These are phyloP conservation scores for Ajuga reptans DNA, from an alignment of 305 asterid species.

Conservation along the genomic window DNA sequence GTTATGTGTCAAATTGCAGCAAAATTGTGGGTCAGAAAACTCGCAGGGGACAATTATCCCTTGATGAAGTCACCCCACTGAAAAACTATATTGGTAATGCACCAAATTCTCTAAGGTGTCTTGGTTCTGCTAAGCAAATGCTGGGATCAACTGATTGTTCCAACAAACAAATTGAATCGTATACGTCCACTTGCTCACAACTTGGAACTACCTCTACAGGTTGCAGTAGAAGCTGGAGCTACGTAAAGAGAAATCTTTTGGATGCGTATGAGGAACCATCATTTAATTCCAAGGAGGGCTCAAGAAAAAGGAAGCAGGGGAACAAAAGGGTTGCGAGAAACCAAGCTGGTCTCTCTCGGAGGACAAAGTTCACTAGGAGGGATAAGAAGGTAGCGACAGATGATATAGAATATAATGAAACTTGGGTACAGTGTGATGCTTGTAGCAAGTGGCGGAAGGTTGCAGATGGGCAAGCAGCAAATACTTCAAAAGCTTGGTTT, in stretches of 20 bases:
- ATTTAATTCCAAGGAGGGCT: slow-evolving; percentile 24
- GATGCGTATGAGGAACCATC: slow-evolving; percentile 43
- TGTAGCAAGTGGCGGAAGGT: slow-evolving; percentile 96
- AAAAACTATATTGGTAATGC: slow-evolving; percentile 26
- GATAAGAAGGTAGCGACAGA: slow-evolving; percentile 29
- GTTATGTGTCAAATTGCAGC: slow-evolving; percentile 26
- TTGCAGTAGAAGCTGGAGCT: slow-evolving; percentile 34
- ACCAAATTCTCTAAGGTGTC: slow-evolving; percentile 23
- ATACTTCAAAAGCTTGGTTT: slow-evolving; percentile 70
- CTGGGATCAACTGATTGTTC: slow-evolving; percentile 29
- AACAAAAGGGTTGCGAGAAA: slow-evolving; percentile 20
- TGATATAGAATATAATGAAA: slow-evolving; percentile 42
- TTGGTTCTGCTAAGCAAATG: slow-evolving; percentile 32
- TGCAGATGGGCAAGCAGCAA: slow-evolving; percentile 34
- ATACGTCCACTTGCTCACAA: slow-evolving; percentile 29
- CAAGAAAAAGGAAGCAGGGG: slow-evolving; percentile 36
- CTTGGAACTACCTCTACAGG: slow-evolving; percentile 26
- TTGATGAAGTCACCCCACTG: slow-evolving; percentile 51
- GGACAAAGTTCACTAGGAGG: slow-evolving; percentile 35
- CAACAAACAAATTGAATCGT: slow-evolving; percentile 32
- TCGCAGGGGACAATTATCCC: slow-evolving; percentile 59
- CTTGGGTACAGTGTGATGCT: slow-evolving; percentile 96
- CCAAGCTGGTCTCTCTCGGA: slow-evolving; percentile 26
- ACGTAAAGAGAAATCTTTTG: slow-evolving; percentile 54
- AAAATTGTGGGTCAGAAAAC: slow-evolving; percentile 42